A percentile compares a stretch with the other conserved stretches of the same genome.
These are phyloP conservation scores for Solanum gandarillasii DNA, from an alignment of 257 asterid species.

Conservation along the genomic window DNA sequence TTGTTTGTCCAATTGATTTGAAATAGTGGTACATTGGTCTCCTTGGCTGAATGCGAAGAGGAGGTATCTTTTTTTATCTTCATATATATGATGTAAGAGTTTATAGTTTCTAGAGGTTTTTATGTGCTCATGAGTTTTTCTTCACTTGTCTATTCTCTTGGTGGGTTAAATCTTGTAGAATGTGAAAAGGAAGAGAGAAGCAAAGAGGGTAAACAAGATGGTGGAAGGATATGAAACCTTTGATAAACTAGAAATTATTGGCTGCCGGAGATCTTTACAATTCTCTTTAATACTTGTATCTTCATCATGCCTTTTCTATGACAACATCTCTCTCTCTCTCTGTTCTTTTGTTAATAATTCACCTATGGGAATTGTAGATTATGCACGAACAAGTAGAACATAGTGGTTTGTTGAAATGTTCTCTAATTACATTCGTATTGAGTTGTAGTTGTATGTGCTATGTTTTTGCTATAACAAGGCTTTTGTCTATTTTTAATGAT, in stretches of 20 bases:
- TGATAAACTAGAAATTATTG: neutral
- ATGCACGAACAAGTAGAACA: neutral
- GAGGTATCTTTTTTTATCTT: neutral
- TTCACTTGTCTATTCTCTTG: neutral
- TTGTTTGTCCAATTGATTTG: constrained; percentile 32
- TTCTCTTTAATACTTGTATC: neutral
- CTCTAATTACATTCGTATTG: neutral
- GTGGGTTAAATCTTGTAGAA: neutral
- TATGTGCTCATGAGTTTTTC: neutral
- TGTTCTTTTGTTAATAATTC: neutral
- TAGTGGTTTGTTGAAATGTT: neutral
- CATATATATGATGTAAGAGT: neutral
- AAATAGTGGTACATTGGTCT: neutral
- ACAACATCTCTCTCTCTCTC: neutral
- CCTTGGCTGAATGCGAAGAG: neutral
- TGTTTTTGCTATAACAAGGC: neutral
- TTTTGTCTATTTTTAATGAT: neutral
- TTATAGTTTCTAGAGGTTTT: neutral
- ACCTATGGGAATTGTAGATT: neutral
- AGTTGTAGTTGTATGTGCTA: neutral
- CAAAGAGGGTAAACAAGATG: neutral
- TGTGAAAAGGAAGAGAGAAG: neutral
- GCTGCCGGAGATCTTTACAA: neutral
- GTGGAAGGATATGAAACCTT: neutral
- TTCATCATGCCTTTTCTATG: neutral